A percentile compares a stretch with the other conserved stretches of the same genome.
Evolutionary conservation across 768 basidiomycete genomes (phyloP).

Genomic region (Leccinum pellstonianum): DNA sequence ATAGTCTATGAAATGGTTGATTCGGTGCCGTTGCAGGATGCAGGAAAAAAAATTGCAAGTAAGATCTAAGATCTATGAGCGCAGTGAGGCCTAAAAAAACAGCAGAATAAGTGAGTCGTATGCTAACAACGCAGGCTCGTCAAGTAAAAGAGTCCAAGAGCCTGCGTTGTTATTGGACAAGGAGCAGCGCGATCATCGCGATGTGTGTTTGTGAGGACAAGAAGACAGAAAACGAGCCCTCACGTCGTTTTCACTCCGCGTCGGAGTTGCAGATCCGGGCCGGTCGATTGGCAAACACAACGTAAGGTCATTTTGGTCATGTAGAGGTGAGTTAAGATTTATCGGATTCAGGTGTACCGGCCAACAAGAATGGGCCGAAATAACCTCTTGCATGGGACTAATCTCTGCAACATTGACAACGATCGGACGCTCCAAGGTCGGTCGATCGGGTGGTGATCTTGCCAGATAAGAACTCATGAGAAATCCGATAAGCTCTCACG

Average conservation of each 20-base stretch:
- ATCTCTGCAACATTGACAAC: background rate
- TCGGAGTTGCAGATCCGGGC: slow-evolving; percentile 14
- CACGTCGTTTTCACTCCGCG: slow-evolving; percentile 1
- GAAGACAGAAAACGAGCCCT: background rate
- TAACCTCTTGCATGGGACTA: background rate
- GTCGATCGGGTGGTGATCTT: background rate
- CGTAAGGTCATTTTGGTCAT: too few species aligned
- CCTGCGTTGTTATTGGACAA: slow-evolving; percentile 53
- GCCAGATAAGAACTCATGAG: background rate
- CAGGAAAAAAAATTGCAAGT: background rate
- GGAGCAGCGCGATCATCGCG: slow-evolving; percentile 44
- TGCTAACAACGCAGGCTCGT: slow-evolving; percentile 22
- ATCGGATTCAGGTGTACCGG: background rate
- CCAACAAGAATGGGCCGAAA: background rate
- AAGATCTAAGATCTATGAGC: slow-evolving; percentile 9
- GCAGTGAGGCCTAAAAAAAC: background rate
- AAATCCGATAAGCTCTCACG: background rate
- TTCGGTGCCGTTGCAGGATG: background rate
- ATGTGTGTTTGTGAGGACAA: slow-evolving; percentile 9
- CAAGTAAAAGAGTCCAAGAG: slow-evolving; percentile 21
- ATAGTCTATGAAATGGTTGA: slow-evolving; percentile 12
- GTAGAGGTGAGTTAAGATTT: background rate
- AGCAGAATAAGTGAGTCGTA: background rate
- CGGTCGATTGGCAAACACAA: background rate
- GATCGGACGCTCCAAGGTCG: background rate